These are phyloP conservation scores for Crassisporium funariophilum DNA, from an alignment of 768 basidiomycete species.

Conservation along the genomic window DNA sequence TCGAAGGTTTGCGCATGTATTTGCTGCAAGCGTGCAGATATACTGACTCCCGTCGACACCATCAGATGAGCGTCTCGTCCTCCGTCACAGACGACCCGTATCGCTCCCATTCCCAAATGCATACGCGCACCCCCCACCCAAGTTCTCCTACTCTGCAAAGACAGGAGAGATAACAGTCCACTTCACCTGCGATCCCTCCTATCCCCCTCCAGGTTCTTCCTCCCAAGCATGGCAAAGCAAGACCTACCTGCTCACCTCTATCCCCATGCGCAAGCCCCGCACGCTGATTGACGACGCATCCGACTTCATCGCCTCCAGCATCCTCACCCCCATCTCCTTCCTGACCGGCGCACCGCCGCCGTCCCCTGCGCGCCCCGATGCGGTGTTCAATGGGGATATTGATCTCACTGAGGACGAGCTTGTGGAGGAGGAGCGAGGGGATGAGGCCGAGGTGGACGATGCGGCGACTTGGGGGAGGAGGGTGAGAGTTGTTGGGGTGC, in stretches of 20 bases:
- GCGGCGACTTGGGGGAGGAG: slow-evolving; percentile 56
- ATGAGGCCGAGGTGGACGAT: slow-evolving; percentile 81
- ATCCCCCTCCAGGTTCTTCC: slow-evolving; percentile 41
- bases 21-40: neutral
- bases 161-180: slow-evolving; percentile 61
- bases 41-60: neutral
- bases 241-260: slow-evolving; percentile 62
- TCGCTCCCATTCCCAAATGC: slow-evolving; percentile 78
- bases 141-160: slow-evolving; percentile 57
- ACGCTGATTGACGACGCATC: slow-evolving; percentile 74
- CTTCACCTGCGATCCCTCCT: slow-evolving; percentile 67
- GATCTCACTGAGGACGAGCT: slow-evolving; percentile 80
- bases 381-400: slow-evolving; percentile 66
- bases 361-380: slow-evolving; percentile 58
- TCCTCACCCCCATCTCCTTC: slow-evolving; percentile 60
- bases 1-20: slow-evolving; percentile 56
- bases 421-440: slow-evolving; percentile 74
- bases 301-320: slow-evolving; percentile 60
- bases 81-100: slow-evolving; percentile 77
- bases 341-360: slow-evolving; percentile 41
- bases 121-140: slow-evolving; percentile 76
- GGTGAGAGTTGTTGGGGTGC: slow-evolving; percentile 52
- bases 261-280: slow-evolving; percentile 70
- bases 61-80: slow-evolving; percentile 63
- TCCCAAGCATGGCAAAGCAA: slow-evolving; percentile 58